phyloP scores from a whole-genome alignment of 176 grass and related monocot species.

The Oryza coarctata region DNA sequence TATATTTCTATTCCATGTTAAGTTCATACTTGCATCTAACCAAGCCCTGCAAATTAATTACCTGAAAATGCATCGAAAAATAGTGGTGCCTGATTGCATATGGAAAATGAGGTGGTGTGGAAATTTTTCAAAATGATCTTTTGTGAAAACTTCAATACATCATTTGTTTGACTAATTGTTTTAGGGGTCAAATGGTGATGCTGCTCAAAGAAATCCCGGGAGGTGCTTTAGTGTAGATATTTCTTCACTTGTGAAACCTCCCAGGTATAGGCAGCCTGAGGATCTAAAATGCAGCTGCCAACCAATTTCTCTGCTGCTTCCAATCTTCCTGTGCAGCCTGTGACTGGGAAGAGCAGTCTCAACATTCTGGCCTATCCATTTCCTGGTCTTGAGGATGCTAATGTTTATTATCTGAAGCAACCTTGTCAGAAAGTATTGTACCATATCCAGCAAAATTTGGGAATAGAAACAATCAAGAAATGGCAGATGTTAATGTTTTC shows the following conservation, averaged over 20 bases:
- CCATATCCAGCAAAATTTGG: neutral
- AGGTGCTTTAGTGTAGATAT: slow-evolving; percentile 18
- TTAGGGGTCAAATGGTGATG: slow-evolving; percentile 47
- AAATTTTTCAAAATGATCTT: slow-evolving; percentile 16
- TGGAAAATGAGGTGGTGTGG: neutral
- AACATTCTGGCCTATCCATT: slow-evolving; percentile 7
- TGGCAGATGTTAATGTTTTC: slow-evolving; percentile 6
- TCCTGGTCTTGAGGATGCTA: slow-evolving; percentile 3
- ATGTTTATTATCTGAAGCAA: slow-evolving; percentile 14
- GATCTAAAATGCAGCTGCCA: slow-evolving; percentile 35
- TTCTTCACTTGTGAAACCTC: slow-evolving; percentile 39
- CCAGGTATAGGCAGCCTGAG: slow-evolving; percentile 30
- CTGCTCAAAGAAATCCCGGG: slow-evolving; percentile 43
- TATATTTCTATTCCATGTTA: slow-evolving; percentile 16
- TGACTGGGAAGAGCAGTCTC: slow-evolving; percentile 8
- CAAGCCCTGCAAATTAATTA: neutral
- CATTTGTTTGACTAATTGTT: slow-evolving; percentile 27
- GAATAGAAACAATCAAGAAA: slow-evolving; percentile 33
- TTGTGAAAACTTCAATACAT: no score
- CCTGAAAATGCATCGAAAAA: neutral
- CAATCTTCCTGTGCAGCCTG: slow-evolving; percentile 20
- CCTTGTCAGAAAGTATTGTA: slow-evolving; percentile 3
- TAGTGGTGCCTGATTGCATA: neutral
- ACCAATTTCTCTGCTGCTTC: slow-evolving; percentile 26
- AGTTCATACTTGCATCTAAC: slow-evolving; percentile 14